Base-by-base conservation (phyloP, 805 yeast species). In the Starmerella floris region DNA sequence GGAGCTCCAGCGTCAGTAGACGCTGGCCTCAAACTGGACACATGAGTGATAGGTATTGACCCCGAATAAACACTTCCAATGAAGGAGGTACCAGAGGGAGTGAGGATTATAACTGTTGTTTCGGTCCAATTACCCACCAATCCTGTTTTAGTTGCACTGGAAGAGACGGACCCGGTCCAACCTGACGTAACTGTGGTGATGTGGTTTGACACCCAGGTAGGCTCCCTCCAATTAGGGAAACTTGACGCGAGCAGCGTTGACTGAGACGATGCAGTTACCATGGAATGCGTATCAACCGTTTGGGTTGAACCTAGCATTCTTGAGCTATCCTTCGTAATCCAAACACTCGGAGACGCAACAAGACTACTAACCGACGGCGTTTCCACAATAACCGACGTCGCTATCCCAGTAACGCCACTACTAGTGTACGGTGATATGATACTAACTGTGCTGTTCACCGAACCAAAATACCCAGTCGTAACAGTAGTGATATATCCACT, bases 51-150 rank as follows among this genome's bases (percentile, higher is more conserved):
- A 9, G 28, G 28, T 9, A 25, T 13, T 13, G 28, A 9, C 8
- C 8, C 11, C 8, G 28, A 25, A 25, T n/a, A n/a, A n/a, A n/a
- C n/a, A n/a, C n/a, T n/a, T n/a, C n/a, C n/a, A n/a, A n/a, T n/a
- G n/a, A n/a, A n/a, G n/a, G n/a, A n/a, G n/a, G n/a, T n/a, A n/a
- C 28, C 28, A 9, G 32, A 13, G 4, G 45, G 45, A 5, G 41
- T 42, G 5, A 22, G 21, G 13, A 35, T 16, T 4, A 26, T 15
- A 10, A 37, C 34, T 16, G 37, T 16, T n/a, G 37, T 23, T 13
- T 13, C 36, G 10, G 26, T n/a, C 4, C 39, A 22, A n/a, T 23
- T 32, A 6, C 11, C 23, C 3, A 30, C 39, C 15, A 28, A 17
- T 2, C 38, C 39, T 15, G 23, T 11, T 3, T 23, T 22, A 6